Percentiles rank a stretch among this genome's conserved stretches.
phyloP scores from a whole-genome alignment of 768 basidiomycete species.

The Leccinum fibrillosum region DNA sequence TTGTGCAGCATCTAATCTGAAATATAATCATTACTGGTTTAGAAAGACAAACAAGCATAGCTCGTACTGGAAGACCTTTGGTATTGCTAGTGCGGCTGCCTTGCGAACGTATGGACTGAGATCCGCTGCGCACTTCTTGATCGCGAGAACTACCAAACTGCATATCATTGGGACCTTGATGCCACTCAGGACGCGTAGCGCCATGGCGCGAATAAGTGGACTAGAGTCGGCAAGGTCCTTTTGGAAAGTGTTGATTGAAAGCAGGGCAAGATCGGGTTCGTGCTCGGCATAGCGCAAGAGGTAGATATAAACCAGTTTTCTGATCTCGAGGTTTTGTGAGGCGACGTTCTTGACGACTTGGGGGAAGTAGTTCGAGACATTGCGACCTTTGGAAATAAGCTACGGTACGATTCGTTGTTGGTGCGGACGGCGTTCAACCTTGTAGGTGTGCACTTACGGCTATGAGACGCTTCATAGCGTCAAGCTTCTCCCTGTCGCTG shows the following conservation, averaged over 20 bases:
- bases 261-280: slow-evolving; percentile 90
- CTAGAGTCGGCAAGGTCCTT: slow-evolving; percentile 91
- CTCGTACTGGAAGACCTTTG: slow-evolving; percentile 75
- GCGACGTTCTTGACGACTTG: slow-evolving; percentile 98
- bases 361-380: slow-evolving; percentile 92
- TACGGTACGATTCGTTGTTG: slow-evolving; percentile 28
- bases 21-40: slow-evolving; percentile 2
- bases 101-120: slow-evolving; percentile 94
- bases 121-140: slow-evolving; percentile 91
- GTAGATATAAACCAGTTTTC: slow-evolving; percentile 98
- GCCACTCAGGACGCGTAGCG: slow-evolving; percentile 86
- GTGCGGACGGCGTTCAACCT: neutral
- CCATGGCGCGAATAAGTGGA: slow-evolving; percentile 95
- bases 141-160: slow-evolving; percentile 78
- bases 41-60: slow-evolving; percentile 14
- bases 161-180: slow-evolving; percentile 90
- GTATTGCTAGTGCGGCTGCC: slow-evolving; percentile 85
- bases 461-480: slow-evolving; percentile 92
- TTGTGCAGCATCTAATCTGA: slow-evolving; percentile 72
- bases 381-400: slow-evolving; percentile 91
- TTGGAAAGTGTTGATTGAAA: slow-evolving; percentile 98
- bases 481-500: slow-evolving; percentile 86
- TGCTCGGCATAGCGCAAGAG: slow-evolving; percentile 89
- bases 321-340: slow-evolving; percentile 86
- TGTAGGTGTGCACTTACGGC: slow-evolving; percentile 57